A percentile compares a stretch with the other conserved stretches of the same genome.
Conservation (phyloP, 108 stramenopile genomes). For the Cylindrotheca fusiformis region DNA sequence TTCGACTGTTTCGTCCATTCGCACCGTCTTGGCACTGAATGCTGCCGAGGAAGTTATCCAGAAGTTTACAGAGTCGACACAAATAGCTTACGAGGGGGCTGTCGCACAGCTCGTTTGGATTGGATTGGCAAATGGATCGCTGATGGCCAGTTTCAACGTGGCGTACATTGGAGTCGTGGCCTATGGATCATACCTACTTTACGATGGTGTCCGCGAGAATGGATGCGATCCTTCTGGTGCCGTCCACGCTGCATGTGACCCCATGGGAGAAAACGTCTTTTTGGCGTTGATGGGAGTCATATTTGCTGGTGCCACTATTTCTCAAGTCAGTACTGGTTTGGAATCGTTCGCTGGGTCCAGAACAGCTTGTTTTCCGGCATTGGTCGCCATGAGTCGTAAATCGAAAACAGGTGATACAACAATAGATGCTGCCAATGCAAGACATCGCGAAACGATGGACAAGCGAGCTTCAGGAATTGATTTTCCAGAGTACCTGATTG, state of each 20-base stretch:
- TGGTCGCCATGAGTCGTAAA: constrained; percentile 35
- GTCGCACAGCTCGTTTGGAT: constrained; percentile 12
- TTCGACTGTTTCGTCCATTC: constrained; percentile 35
- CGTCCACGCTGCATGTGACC: constrained; percentile 32
- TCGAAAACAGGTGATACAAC: constrained; percentile 9
- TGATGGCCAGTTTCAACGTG: constrained; percentile 35
- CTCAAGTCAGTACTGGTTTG: constrained; percentile 36
- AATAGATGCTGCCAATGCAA: constrained; percentile 13
- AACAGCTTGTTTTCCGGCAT: constrained; percentile 40
- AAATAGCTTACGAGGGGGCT: constrained; percentile 34
- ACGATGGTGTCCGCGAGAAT: constrained; percentile 16
- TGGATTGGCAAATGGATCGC: constrained; percentile 43
- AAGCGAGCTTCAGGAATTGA: not conserved
- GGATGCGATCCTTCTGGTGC: constrained; percentile 55
- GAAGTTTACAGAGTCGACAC: constrained; percentile 34
- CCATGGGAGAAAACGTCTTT: constrained; percentile 34
- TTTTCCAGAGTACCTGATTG: constrained; percentile 18
- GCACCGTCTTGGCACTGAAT: constrained; percentile 52
- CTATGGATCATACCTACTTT: constrained; percentile 33
- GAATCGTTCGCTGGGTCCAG: constrained; percentile 34
- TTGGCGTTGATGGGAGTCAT: constrained; percentile 45
- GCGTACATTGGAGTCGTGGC: constrained; percentile 24
- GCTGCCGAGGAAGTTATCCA: constrained; percentile 40
- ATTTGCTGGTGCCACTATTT: constrained; percentile 31
- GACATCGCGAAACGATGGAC: constrained; percentile 5